Base-by-base conservation (phyloP, 225 moss, liverwort and hornwort genomes). In the Polytrichum commune region DNA sequence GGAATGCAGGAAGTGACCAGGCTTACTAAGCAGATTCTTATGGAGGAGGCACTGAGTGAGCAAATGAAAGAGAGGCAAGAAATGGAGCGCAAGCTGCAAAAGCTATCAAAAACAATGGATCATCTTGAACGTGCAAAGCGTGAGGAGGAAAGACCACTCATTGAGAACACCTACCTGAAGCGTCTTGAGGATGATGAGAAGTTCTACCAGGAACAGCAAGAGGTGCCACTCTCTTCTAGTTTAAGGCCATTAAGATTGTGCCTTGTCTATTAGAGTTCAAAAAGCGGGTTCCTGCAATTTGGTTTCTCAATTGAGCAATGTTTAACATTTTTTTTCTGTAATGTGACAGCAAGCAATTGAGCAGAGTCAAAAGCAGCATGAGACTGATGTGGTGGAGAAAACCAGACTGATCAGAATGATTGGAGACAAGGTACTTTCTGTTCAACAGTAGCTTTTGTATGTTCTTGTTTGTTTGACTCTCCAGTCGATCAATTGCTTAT, bases 1-100 rank as follows among this genome's bases (percentile, higher is more conserved):
- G 26, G 26, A n/a, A 19, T 46, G 19, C 92, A 93, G 93, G 93
- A 97, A 67, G 90, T 90, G 0, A 88, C 92, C 0, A 98, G 93
- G 78, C 75, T 97, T 65, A 92, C 98, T 0, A 98, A 98, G 83
- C 92, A 94, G 83, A 70, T 76, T 27, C 78, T 95, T 5, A 98
- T 98, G 88, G 93, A 98, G 57, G 98, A 98, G 67, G 98, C 98
- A 71, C 57, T 98, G 72, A 90, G 91, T 64, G 98, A 98, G 84
- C 98, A 98, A 86, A 91, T 98, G 77, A 98, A 88, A 74, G 98
- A 93, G 68, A 83, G 95, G 1, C 90, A 91, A 72, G 98, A 98
- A 68, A 95, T 98, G 95, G 98, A 98, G 84, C 91, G 98, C 60
- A 98, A 98, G 77, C 85, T 98, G 27, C 77, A 77, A 33, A 95